Base-by-base conservation (phyloP, 345 rosid genomes). In the Eucalyptus pauciflora region DNA sequence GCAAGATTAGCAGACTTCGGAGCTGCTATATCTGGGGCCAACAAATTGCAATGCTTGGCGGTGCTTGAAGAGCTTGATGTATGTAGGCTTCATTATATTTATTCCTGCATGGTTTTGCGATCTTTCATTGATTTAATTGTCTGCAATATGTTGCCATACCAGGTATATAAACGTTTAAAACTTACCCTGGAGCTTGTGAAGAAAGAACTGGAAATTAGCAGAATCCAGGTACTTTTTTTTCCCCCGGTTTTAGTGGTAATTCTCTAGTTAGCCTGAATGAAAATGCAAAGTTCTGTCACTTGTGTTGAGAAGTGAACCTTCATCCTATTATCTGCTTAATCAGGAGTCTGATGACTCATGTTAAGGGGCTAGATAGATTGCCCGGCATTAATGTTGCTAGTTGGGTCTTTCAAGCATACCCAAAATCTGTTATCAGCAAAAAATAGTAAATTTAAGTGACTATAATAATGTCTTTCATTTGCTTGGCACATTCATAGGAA, bases 31-130 rank as follows among this genome's bases (percentile, higher is more conserved):
- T 96, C 98, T 67, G 99, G 99, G 45, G 99, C 96, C 86, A 96
- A 94, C 93, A 98, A 94, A 93, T 92, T 93, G 90, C 98, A 95
- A 87, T 92, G 96, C 91, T 99, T 97, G 93, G 92, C 93, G 92
- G 99, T 97, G 62, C 99, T 98, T 91, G 99, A 97, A 92, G 99
- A 98, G 95, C 93, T 98, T 64, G 99, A 98, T 94, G 99, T 98
- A 94, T 94, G 99, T 91, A 85, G 64, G 51, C 41, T 83, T 87
- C 50, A 29, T 87, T 11, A 11, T 22, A 8, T 58, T 52, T 41
- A 48, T 85, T 85, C 17, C 48, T 24, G 16, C 18, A 31, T 56
- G 45, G 50, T 87, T 31, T 48, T 45, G 83, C 33, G 60, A 37
- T 31, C 85, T 22, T 76, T 76, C 48, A 76, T 41, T 37, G 48